Evolutionary conservation across 345 rosid genomes (phyloP), one percentile per base, ranked within the genome.

Genomic region (Clausena lansium): DNA sequence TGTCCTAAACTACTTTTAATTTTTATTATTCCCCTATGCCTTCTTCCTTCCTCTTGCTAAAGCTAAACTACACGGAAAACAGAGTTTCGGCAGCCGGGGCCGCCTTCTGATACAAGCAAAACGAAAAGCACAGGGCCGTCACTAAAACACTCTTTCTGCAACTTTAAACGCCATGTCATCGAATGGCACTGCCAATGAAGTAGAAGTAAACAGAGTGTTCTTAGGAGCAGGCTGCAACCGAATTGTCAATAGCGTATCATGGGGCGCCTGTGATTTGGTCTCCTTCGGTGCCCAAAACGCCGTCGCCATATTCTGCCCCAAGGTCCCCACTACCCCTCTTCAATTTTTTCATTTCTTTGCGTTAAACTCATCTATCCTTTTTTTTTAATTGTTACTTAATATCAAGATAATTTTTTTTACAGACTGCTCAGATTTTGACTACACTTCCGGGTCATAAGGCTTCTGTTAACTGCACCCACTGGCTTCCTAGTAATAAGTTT

Each of bases 171-270:
- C 5, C 24, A 71, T 32, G 59, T 50, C 59, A 84, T 47, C 84
- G 6, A 73, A 33, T 57, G 66, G 0, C 9, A 8, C 10, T 32
- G 9, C 36, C 9, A 70, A 72, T n/a, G 80, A 80, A 77, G 86
- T 85, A 9, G 87, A 85, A 80, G 90, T 81, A 50, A 86, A 88
- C 80, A 87, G 90, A 70, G 86, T 85, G 80, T 93, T 95, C 81
- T 90, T 92, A 73, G 97, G 92, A 83, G 97, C 97, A 73, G 97
- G 97, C 71, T 95, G 99, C 90, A 95, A 93, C 83, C 86, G 96
- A 75, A 86, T 90, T 20, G 96, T 95, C 59, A 93, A 92, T 80
- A 95, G 93, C 84, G 91, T 91, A 38, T 95, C 98, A 22, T 95
- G 99, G 97, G 99, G 97, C 45, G 92, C 94, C 75, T 91, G 76